Percentiles rank a stretch among this genome's conserved stretches.
These are phyloP conservation scores for Trichosporon ovoides DNA, from an alignment of 1,284 basidiomycete species.

Conservation along the genomic window DNA sequence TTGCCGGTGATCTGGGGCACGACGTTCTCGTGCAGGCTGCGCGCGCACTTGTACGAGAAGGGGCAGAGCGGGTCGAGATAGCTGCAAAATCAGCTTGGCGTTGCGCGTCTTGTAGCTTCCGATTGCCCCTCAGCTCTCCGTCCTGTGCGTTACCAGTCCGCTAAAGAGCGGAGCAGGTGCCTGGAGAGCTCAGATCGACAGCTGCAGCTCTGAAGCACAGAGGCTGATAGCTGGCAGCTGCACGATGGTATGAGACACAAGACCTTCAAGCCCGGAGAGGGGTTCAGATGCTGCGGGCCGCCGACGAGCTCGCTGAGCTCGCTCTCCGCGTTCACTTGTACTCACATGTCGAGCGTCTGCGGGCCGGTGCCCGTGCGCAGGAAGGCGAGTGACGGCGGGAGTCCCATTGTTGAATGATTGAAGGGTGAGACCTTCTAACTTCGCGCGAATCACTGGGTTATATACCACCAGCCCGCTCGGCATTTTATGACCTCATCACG, in stretches of 20 bases:
- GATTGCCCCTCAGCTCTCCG: too few relatives aligned
- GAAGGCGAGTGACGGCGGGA: slow-evolving; percentile 70
- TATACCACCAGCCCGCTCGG: background rate
- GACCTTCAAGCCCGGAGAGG: too few relatives aligned
- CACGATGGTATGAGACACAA: too few relatives aligned
- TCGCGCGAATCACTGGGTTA: background rate
- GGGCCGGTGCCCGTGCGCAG: slow-evolving; percentile 65
- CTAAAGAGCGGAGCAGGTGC: too few relatives aligned
- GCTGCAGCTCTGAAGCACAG: too few relatives aligned
- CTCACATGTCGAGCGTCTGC: slow-evolving; percentile 71
- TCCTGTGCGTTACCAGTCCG: background rate
- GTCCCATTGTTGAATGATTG: slow-evolving; percentile 61
- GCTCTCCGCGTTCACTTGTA: background rate
- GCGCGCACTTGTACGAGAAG: slow-evolving; percentile 54
- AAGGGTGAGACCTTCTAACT: background rate
- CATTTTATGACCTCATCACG: background rate
- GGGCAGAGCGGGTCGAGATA: slow-evolving; percentile 76
- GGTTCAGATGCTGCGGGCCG: too few relatives aligned
- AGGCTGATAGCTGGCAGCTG: too few relatives aligned
- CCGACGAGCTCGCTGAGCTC: too few relatives aligned
- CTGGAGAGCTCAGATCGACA: too few relatives aligned
- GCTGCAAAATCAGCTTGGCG: slow-evolving; percentile 21
- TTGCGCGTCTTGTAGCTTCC: too few relatives aligned
- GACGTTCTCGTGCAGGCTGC: slow-evolving; percentile 46
- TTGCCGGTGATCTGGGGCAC: slow-evolving; percentile 51